Evolutionary conservation across 2,329 filamentous ascomycete genomes (phyloP).

Genomic region (Ceratocystis lukuohia): DNA sequence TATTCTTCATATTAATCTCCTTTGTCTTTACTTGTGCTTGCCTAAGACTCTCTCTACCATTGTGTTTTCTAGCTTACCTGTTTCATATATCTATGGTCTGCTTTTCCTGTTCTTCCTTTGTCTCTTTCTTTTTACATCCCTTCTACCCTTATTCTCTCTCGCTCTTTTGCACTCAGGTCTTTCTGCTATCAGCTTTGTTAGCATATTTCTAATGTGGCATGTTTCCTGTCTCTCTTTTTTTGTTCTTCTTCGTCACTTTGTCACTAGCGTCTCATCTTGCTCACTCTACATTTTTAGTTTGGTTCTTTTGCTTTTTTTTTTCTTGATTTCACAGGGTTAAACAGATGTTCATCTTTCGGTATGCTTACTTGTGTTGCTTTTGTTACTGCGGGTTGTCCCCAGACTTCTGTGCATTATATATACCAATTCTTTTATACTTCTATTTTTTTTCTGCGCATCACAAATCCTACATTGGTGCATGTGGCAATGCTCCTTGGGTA

Average conservation of each 20-base stretch:
- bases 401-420: not conserved
- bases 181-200: not conserved
- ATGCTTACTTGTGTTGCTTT: not conserved
- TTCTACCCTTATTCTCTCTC: not conserved
- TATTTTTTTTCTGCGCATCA: no score
- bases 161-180: not conserved
- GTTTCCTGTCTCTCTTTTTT: conserved; percentile 6
- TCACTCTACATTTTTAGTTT: not conserved
- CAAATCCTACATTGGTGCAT: no score
- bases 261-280: not conserved
- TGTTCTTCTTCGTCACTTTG: conserved; percentile 1
- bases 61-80: not conserved
- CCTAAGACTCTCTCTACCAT: not conserved
- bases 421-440: not conserved
- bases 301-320: not conserved
- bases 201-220: not conserved
- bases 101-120: not conserved
- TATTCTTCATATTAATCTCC: not conserved
- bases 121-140: not conserved
- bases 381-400: not conserved
- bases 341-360: no score
- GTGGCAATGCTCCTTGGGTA: not conserved
- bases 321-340: not conserved
- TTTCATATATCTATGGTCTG: not conserved
- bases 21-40: not conserved